These are phyloP conservation scores for Ramaria rubella DNA, from an alignment of 768 basidiomycete species.

Conservation along the genomic window DNA sequence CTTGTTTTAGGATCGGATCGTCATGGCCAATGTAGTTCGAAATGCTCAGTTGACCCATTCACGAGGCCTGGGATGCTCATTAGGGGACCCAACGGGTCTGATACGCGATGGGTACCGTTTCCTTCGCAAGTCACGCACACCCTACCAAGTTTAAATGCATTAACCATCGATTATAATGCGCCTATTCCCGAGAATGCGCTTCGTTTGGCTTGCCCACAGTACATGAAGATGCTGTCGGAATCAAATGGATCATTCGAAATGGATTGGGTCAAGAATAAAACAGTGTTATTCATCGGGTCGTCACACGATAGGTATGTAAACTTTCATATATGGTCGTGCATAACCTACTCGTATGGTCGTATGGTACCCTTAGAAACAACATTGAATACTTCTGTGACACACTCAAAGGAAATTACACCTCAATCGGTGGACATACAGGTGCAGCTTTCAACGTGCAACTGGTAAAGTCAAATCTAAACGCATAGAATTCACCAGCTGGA, in stretches of 20 bases:
- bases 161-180: background rate
- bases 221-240: background rate
- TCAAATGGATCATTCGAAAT: background rate
- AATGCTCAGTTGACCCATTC: constrained; percentile 3
- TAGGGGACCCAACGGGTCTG: background rate
- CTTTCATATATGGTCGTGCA: background rate
- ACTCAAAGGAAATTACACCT: background rate
- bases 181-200: background rate
- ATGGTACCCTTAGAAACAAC: constrained; percentile 1
- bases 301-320: constrained; percentile 6
- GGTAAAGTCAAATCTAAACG: background rate
- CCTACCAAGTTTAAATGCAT: background rate
- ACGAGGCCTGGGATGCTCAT: background rate
- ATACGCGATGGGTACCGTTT: constrained; percentile 9
- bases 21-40: background rate
- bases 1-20: background rate
- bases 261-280: constrained; percentile 4
- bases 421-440: background rate
- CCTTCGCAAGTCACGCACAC: no score
- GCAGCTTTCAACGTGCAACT: background rate
- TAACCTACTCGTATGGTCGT: no score
- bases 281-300: constrained; percentile 8
- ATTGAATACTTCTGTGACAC: background rate
- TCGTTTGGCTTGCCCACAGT: background rate
- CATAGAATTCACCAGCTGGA: background rate